Evolutionary conservation across 2,329 filamentous ascomycete species (phyloP).

Genomic region (Paraphaeosphaeria sporulosa): DNA sequence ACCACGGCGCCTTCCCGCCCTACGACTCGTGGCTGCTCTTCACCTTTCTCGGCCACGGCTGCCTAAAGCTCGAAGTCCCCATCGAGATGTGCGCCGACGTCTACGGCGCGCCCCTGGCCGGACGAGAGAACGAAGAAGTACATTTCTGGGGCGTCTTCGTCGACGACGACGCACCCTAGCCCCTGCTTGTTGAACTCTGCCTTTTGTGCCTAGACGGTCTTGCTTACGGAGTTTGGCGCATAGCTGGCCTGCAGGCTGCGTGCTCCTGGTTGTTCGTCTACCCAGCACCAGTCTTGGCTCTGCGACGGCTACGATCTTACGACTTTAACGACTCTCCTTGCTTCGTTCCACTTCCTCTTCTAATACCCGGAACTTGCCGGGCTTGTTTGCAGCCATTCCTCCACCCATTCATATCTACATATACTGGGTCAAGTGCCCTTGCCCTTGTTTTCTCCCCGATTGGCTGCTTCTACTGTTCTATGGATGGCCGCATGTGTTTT

Average conservation of each 20-base stretch:
- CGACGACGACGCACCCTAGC: conserved; percentile 36
- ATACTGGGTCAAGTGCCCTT: conserved; percentile 6
- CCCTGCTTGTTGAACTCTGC: conserved; percentile 23
- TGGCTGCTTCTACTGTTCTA: background rate
- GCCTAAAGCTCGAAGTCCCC: conserved; percentile 46
- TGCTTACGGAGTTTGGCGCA: conserved; percentile 46
- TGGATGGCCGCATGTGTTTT: conserved; percentile 8
- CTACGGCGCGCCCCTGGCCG: conserved; percentile 39
- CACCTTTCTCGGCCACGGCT: conserved; percentile 46
- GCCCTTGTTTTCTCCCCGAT: conserved; percentile 9
- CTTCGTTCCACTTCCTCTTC: conserved; percentile 18
- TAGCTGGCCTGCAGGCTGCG: conserved; percentile 13
- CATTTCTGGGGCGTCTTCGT: conserved; percentile 48
- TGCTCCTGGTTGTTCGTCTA: conserved; percentile 20
- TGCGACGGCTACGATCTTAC: conserved; percentile 38
- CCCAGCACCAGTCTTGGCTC: conserved; percentile 22
- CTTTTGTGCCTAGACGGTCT: conserved; percentile 30
- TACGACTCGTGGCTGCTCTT: conserved; percentile 49
- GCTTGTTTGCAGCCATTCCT: conserved; percentile 11
- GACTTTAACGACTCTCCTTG: conserved; percentile 45
- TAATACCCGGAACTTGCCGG: conserved; percentile 18
- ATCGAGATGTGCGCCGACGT: conserved; percentile 48
- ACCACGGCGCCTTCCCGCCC: conserved; percentile 40
- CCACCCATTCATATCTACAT: conserved; percentile 20
- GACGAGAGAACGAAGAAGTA: conserved; percentile 44